Percentiles rank a stretch among this genome's conserved stretches.
phyloP scores from a whole-genome alignment of 1,284 basidiomycete species.

The Melampsora americana region DNA sequence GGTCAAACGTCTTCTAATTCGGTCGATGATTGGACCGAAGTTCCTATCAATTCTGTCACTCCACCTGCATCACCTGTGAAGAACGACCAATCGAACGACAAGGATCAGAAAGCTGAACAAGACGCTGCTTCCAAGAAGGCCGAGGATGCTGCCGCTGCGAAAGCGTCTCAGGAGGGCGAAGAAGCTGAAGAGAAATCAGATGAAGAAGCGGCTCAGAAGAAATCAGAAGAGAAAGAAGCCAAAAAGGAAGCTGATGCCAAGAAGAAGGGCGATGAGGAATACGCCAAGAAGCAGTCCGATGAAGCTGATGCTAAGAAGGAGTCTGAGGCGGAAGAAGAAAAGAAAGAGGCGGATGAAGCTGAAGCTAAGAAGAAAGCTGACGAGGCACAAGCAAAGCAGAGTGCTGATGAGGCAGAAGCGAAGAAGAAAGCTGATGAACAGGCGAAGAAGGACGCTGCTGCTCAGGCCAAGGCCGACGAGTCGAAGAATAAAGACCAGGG shows the following conservation, averaged over 20 bases:
- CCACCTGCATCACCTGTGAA: too few relatives aligned
- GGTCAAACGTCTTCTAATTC: too few relatives aligned
- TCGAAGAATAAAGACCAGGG: neutral
- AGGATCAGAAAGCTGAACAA: neutral
- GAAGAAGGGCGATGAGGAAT: too few relatives aligned
- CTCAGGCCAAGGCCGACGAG: constrained; percentile 4
- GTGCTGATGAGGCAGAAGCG: constrained; percentile 45
- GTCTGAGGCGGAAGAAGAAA: constrained; percentile 3
- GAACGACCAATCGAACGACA: too few relatives aligned
- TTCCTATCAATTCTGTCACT: too few relatives aligned
- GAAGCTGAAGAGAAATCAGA: too few relatives aligned
- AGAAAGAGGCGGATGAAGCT: constrained; percentile 32
- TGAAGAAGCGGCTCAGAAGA: too few relatives aligned
- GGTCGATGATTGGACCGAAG: too few relatives aligned
- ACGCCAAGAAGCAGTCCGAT: constrained; percentile 46
- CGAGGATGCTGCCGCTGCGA: neutral
- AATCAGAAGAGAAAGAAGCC: neutral
- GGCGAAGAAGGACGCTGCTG: constrained; percentile 19
- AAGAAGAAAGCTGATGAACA: constrained; percentile 41
- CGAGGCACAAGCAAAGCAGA: constrained; percentile 40
- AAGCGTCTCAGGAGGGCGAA: too few relatives aligned
- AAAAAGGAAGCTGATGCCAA: constrained; percentile 46
- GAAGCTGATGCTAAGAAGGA: constrained; percentile 22
- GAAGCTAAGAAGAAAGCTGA: constrained; percentile 18
- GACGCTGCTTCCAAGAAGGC: neutral